phyloP scores from a whole-genome alignment of 352 stramenopile genomes.

The Globisporangium iwayamae region DNA sequence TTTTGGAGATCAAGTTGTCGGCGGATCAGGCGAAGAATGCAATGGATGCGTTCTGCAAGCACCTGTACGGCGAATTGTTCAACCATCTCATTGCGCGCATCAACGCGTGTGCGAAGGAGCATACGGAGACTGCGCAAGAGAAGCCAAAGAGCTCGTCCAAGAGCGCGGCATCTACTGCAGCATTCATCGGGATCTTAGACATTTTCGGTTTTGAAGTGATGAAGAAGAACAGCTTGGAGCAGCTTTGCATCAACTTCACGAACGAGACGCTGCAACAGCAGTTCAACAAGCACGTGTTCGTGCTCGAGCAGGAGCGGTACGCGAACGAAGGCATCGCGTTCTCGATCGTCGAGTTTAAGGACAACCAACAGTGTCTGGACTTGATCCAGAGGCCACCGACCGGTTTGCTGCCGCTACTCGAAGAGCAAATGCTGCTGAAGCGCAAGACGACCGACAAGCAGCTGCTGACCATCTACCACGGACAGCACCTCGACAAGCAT shows the following conservation, averaged over 20 bases:
- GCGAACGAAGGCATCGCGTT: slow-evolving; percentile 71
- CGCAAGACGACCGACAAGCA: slow-evolving; percentile 84
- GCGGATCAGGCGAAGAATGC: slow-evolving; percentile 74
- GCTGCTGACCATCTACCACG: slow-evolving; percentile 80
- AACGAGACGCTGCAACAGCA: slow-evolving; percentile 90
- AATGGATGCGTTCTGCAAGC: slow-evolving; percentile 85
- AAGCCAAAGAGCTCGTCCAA: slow-evolving; percentile 9
- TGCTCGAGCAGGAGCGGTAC: slow-evolving; percentile 80
- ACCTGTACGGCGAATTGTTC: slow-evolving; percentile 79
- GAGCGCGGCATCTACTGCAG: slow-evolving; percentile 5
- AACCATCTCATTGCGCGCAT: slow-evolving; percentile 73
- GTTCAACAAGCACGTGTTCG: slow-evolving; percentile 89
- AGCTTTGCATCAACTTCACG: slow-evolving; percentile 91
- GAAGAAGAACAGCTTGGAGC: slow-evolving; percentile 85
- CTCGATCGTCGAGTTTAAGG: slow-evolving; percentile 77
- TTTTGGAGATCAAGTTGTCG: slow-evolving; percentile 72
- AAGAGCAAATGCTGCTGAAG: slow-evolving; percentile 87
- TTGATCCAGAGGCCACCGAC: slow-evolving; percentile 80
- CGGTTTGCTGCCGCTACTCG: slow-evolving; percentile 76
- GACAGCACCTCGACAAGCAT: slow-evolving; percentile 72
- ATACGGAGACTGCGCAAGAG: slow-evolving; percentile 29
- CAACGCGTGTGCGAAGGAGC: slow-evolving; percentile 66
- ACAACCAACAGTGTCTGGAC: slow-evolving; percentile 77
- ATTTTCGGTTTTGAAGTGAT: slow-evolving; percentile 92
- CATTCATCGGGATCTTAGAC: slow-evolving; percentile 87